A percentile compares a stretch with the other conserved stretches of the same genome.
phyloP scores from a whole-genome alignment of 2,329 filamentous ascomycete species.

The Aureobasidium uvarum region DNA sequence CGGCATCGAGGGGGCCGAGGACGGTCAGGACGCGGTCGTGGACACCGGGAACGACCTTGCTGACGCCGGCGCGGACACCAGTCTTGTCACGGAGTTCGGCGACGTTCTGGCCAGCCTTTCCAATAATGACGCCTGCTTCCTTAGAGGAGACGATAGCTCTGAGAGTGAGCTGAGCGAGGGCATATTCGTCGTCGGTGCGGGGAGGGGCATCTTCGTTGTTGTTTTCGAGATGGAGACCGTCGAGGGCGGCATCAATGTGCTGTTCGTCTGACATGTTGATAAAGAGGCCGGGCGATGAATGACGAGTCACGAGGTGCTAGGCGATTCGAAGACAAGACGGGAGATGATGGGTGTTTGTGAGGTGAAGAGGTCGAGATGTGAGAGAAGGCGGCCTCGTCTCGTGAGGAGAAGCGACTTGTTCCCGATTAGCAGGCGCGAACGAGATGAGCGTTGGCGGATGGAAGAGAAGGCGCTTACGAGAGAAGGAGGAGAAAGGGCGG shows the following conservation, averaged over 20 bases:
- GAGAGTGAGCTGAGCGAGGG: constrained; percentile 84
- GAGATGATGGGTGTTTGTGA: constrained; percentile 1
- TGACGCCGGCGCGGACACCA: constrained; percentile 95
- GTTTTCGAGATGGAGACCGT: constrained; percentile 40
- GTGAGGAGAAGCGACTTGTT: background rate
- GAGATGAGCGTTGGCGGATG: background rate
- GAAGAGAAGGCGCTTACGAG: background rate
- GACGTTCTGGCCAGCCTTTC: constrained; percentile 97
- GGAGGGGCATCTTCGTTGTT: constrained; percentile 71
- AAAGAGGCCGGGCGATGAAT: constrained; percentile 25
- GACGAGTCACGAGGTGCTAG: constrained; percentile 18
- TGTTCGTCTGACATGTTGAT: constrained; percentile 45
- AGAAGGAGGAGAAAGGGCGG: background rate
- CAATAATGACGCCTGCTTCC: constrained; percentile 98
- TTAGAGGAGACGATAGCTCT: constrained; percentile 98
- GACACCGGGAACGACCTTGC: constrained; percentile 97
- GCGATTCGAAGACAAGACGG: constrained; percentile 15
- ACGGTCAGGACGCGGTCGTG: constrained; percentile 97
- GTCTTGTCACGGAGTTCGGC: constrained; percentile 96
- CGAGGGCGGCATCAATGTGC: constrained; percentile 40
- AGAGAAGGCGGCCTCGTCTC: background rate
- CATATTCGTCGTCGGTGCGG: constrained; percentile 97
- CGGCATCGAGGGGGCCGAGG: constrained; percentile 81
- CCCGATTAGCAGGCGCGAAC: constrained; percentile 5
- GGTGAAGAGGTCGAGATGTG: constrained; percentile 1